Evolutionary conservation across 495 filamentous ascomycete species (phyloP).

Genomic region (Daldinia loculata): DNA sequence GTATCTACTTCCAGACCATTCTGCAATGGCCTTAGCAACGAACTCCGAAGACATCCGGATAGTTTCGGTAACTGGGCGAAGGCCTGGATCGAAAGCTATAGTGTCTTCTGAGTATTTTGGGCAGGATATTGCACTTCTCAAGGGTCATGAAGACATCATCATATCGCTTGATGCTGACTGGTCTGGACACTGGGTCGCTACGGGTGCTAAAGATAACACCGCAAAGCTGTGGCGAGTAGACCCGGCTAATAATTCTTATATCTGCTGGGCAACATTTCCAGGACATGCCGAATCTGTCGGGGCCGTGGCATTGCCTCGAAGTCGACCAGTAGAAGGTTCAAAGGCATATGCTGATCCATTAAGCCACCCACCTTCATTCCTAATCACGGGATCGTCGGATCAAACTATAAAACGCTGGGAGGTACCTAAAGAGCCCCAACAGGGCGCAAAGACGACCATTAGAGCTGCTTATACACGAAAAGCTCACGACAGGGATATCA

Average conservation of each 20-base stretch:
- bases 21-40: conserved; percentile 87
- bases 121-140: conserved; percentile 82
- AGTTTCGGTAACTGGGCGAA: conserved; percentile 64
- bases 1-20: conserved; percentile 80
- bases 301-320: conserved; percentile 84
- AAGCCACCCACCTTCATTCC: conserved; percentile 79
- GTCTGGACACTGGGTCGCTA: conserved; percentile 96
- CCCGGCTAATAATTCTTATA: conserved; percentile 74
- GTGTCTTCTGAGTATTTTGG: conserved; percentile 74
- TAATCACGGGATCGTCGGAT: conserved; percentile 93
- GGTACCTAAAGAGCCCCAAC: conserved; percentile 59
- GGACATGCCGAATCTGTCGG: conserved; percentile 95
- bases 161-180: conserved; percentile 94
- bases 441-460: conserved; percentile 52
- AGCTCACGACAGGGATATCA: conserved; percentile 99
- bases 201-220: conserved; percentile 95
- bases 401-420: conserved; percentile 93
- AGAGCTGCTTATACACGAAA: conserved; percentile 82
- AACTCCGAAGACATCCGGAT: conserved; percentile 94
- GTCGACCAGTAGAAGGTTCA: conserved; percentile 68
- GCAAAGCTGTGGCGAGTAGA: conserved; percentile 92
- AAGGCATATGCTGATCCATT: conserved; percentile 71
- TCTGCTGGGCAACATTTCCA: conserved; percentile 79
- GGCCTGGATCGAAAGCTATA: conserved; percentile 39
- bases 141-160: conserved; percentile 92